Conservation (phyloP, 352 stramenopile genomes). For the Phytophthora idaei region DNA sequence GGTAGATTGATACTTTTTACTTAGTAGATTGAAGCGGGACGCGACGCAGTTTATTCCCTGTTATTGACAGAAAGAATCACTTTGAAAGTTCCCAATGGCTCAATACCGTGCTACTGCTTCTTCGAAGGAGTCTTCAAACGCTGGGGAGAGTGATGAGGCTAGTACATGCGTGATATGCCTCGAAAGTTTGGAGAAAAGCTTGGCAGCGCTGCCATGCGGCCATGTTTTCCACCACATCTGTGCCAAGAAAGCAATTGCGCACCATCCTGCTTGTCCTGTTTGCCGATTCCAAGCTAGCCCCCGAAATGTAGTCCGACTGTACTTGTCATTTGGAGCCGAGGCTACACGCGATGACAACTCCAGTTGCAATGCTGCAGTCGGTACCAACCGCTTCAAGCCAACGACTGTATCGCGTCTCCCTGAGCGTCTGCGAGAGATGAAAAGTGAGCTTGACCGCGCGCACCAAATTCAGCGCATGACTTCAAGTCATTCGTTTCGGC, state of each 20-base stretch:
- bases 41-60: neutral
- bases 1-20: neutral
- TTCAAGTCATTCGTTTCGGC: slow-evolving; percentile 40
- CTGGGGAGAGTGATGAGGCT: neutral
- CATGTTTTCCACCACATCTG: slow-evolving; percentile 55
- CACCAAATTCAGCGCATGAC: slow-evolving; percentile 36
- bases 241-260: slow-evolving; percentile 25
- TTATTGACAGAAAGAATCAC: slow-evolving; percentile 1
- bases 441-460: slow-evolving; percentile 21
- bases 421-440: slow-evolving; percentile 31
- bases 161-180: slow-evolving; percentile 47
- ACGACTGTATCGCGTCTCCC: slow-evolving; percentile 13
- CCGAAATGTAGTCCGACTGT: slow-evolving; percentile 32
- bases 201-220: slow-evolving; percentile 42
- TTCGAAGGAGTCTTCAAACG: neutral
- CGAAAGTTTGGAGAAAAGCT: slow-evolving; percentile 35
- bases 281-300: slow-evolving; percentile 35
- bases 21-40: slow-evolving; percentile 7
- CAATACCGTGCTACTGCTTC: neutral
- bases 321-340: slow-evolving; percentile 23
- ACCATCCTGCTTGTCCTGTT: slow-evolving; percentile 36
- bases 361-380: neutral
- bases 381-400: neutral
- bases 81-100: slow-evolving; percentile 20
- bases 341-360: neutral